These are phyloP conservation scores for Parascedosporium putredinis DNA, from an alignment of 2,329 filamentous ascomycete genomes.

Conservation along the genomic window DNA sequence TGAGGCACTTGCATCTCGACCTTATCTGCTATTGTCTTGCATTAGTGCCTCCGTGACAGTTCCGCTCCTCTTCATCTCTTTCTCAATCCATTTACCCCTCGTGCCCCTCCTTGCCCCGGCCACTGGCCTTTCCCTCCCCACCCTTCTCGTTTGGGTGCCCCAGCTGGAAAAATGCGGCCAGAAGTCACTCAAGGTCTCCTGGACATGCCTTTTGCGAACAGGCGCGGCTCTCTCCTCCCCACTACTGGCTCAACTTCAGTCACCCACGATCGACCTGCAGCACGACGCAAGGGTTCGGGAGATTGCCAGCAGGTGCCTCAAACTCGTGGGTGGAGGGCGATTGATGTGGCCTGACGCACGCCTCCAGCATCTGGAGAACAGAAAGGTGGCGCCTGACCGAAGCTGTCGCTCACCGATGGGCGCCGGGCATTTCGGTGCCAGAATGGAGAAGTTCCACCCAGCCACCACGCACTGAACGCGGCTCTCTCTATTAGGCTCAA, in stretches of 20 bases:
- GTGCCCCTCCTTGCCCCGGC: too few relatives aligned
- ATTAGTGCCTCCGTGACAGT: conserved; percentile 1
- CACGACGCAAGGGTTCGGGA: background rate
- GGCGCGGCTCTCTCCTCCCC: background rate
- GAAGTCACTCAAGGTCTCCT: too few relatives aligned
- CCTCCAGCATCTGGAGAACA: background rate
- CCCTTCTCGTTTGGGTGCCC: too few relatives aligned
- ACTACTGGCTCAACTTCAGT: background rate
- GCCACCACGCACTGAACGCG: background rate
- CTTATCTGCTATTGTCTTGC: conserved; percentile 2
- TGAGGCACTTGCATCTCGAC: background rate
- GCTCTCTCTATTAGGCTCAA: background rate
- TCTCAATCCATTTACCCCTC: too few relatives aligned
- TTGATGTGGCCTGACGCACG: background rate
- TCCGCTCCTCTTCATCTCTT: too few relatives aligned
- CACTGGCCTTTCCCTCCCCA: background rate
- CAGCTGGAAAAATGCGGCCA: too few relatives aligned
- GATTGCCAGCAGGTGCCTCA: background rate
- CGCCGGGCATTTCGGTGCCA: too few relatives aligned
- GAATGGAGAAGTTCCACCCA: too few relatives aligned
- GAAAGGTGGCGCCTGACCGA: background rate
- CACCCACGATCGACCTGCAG: background rate
- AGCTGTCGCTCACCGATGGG: background rate
- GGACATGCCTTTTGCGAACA: too few relatives aligned
- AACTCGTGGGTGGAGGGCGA: background rate